phyloP scores from a whole-genome alignment of 2,329 filamentous ascomycete species.

The Simplicillium aogashimaense region DNA sequence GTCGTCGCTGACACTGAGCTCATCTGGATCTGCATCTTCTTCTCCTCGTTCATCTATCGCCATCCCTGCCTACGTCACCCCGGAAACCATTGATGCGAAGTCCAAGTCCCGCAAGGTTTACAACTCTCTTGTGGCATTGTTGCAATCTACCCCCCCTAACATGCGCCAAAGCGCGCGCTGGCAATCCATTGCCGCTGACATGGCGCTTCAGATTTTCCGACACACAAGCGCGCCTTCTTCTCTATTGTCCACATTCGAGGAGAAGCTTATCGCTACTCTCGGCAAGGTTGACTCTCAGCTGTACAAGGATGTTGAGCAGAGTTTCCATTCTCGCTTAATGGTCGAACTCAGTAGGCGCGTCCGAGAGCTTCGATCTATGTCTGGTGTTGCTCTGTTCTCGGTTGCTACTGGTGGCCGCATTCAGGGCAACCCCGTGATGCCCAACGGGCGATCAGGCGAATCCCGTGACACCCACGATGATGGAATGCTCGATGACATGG shows the following conservation, averaged over 20 bases:
- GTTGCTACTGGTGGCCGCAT: conserved; percentile 42
- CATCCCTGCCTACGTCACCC: conserved; percentile 25
- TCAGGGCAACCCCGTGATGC: conserved; percentile 23
- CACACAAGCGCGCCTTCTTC: conserved; percentile 39
- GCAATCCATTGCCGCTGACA: conserved; percentile 39
- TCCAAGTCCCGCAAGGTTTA: conserved; percentile 38
- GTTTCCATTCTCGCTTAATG: conserved; percentile 39
- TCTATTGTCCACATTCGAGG: conserved; percentile 37
- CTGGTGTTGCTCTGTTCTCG: conserved; percentile 43
- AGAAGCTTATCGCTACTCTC: conserved; percentile 35
- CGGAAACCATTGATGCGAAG: conserved; percentile 29
- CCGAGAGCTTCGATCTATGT: conserved; percentile 40
- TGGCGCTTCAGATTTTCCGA: conserved; percentile 51
- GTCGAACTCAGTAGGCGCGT: conserved; percentile 38
- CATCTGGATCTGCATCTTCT: conserved; percentile 35
- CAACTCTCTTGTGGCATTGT: conserved; percentile 41
- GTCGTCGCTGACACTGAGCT: conserved; percentile 41
- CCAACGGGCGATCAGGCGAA: conserved; percentile 22
- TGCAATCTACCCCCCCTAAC: conserved; percentile 38
- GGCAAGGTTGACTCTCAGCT: conserved; percentile 30
- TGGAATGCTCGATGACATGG: conserved; percentile 53
- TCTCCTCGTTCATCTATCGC: conserved; percentile 40
- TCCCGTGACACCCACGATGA: conserved; percentile 38
- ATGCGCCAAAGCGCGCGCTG: conserved; percentile 35
- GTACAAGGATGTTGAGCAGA: conserved; percentile 37